Conservation (phyloP, 768 basidiomycete species). For the Tremella yokohamensis region DNA sequence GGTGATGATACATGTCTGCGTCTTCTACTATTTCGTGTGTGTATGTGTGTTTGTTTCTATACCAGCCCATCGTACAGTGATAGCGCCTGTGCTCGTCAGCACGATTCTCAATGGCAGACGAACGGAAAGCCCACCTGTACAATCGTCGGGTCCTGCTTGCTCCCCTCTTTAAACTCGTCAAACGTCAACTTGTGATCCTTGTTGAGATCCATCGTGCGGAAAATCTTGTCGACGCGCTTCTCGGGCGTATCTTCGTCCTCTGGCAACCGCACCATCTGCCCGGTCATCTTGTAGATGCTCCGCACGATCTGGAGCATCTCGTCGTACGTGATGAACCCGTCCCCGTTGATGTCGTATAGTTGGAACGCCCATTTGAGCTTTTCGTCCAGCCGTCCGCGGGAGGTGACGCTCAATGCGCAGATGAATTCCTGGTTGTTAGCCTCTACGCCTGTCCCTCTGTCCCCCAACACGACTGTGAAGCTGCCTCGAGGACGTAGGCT, state of each 20-base stretch:
- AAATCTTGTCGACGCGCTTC: constrained; percentile 99
- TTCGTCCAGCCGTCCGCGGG: constrained; percentile 87
- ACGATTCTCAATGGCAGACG: neutral
- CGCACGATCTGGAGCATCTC: constrained; percentile 99
- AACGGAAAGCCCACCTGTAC: constrained; percentile 67
- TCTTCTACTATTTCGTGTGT: no score
- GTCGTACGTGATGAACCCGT: constrained; percentile 95
- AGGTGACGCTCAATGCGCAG: constrained; percentile 91
- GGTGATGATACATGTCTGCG: no score
- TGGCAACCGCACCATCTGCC: constrained; percentile 98
- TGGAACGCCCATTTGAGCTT: constrained; percentile 99
- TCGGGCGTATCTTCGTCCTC: constrained; percentile 99
- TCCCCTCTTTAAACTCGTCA: constrained; percentile 96
- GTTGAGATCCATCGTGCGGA: constrained; percentile 93
- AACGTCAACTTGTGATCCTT: constrained; percentile 89
- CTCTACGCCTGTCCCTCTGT: no score
- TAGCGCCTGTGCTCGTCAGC: constrained; percentile 61
- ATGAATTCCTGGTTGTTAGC: constrained; percentile 63
- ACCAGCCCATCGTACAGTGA: constrained; percentile 94
- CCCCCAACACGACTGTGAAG: no score
- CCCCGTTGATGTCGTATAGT: constrained; percentile 97
- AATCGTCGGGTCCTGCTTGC: constrained; percentile 98
- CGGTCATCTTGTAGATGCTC: constrained; percentile 99
- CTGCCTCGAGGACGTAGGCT: no score
- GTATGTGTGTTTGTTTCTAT: neutral